phyloP scores from a whole-genome alignment of 2,329 filamentous ascomycete genomes.

The Fusarium fracticaudum region DNA sequence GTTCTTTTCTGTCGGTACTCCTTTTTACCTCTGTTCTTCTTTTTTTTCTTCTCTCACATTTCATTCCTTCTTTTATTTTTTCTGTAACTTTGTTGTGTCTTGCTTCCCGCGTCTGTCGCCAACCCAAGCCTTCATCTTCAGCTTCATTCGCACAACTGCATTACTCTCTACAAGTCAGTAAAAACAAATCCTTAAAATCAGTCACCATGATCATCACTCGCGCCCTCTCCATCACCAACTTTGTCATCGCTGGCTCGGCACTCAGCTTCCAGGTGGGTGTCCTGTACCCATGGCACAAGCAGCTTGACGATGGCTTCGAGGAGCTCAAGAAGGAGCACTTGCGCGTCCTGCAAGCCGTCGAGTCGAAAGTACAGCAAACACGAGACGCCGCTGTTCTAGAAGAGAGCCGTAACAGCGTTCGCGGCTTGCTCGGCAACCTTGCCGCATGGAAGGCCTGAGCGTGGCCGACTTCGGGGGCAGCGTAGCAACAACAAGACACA shows the following conservation, averaged over 20 bases:
- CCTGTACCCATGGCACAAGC: slow-evolving; percentile 75
- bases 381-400: slow-evolving; percentile 20
- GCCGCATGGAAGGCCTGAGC: slow-evolving; percentile 33
- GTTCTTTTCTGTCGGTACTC: slow-evolving; percentile 4
- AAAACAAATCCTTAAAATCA: not conserved
- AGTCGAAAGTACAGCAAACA: slow-evolving; percentile 13
- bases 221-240: slow-evolving; percentile 55
- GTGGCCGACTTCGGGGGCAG: slow-evolving; percentile 31
- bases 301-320: slow-evolving; percentile 68
- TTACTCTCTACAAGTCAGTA: not conserved
- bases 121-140: not conserved
- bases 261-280: slow-evolving; percentile 75
- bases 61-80: slow-evolving; percentile 4
- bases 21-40: slow-evolving; percentile 1
- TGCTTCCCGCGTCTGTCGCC: not conserved
- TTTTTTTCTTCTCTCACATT: not conserved
- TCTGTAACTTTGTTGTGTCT: slow-evolving; percentile 9
- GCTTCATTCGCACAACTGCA: not conserved
- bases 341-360: slow-evolving; percentile 30
- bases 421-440: slow-evolving; percentile 23
- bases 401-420: slow-evolving; percentile 28
- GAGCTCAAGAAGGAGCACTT: slow-evolving; percentile 41
- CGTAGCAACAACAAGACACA: slow-evolving; percentile 1
- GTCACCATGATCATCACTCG: slow-evolving; percentile 40
- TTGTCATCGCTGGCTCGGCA: slow-evolving; percentile 71